Conservation (phyloP, 257 asterid genomes). For the Coffea canephora region DNA sequence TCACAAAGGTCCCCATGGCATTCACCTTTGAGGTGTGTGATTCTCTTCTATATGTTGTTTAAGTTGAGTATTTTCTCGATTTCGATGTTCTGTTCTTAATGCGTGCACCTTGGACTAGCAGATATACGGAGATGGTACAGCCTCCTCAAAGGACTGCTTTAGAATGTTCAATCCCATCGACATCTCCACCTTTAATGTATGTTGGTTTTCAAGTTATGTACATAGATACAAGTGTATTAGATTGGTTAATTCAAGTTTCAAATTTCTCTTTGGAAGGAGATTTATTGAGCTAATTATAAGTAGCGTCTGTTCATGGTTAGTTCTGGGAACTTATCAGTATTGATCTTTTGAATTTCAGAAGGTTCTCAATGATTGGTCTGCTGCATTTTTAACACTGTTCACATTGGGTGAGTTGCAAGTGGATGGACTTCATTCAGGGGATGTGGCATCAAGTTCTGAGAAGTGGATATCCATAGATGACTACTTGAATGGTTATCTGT, state of each 20-base stretch:
- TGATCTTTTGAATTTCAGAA: slow-evolving; percentile 50
- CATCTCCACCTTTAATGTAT: slow-evolving; percentile 80
- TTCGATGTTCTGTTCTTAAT: slow-evolving; percentile 7
- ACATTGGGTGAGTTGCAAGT: slow-evolving; percentile 62
- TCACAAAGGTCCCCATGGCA: slow-evolving; percentile 95
- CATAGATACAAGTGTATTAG: too few species aligned
- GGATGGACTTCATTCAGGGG: slow-evolving; percentile 55
- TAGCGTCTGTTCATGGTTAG: background rate
- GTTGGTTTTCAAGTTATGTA: slow-evolving; percentile 9
- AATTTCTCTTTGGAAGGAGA: background rate
- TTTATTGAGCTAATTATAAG: background rate
- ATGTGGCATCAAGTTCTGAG: slow-evolving; percentile 50
- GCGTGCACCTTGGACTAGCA: slow-evolving; percentile 29
- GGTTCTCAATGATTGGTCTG: slow-evolving; percentile 92
- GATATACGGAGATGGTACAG: slow-evolving; percentile 89
- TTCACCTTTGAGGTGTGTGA: slow-evolving; percentile 87
- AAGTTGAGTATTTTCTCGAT: slow-evolving; percentile 9
- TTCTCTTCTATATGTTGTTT: background rate
- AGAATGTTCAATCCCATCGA: slow-evolving; percentile 92
- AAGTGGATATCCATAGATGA: slow-evolving; percentile 83
- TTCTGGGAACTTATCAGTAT: background rate
- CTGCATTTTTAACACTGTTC: slow-evolving; percentile 80
- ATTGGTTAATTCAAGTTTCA: background rate
- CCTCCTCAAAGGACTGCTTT: slow-evolving; percentile 89
- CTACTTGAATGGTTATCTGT: slow-evolving; percentile 74